These are phyloP conservation scores for Hydnum rufescens DNA, from an alignment of 768 basidiomycete genomes.

Conservation along the genomic window DNA sequence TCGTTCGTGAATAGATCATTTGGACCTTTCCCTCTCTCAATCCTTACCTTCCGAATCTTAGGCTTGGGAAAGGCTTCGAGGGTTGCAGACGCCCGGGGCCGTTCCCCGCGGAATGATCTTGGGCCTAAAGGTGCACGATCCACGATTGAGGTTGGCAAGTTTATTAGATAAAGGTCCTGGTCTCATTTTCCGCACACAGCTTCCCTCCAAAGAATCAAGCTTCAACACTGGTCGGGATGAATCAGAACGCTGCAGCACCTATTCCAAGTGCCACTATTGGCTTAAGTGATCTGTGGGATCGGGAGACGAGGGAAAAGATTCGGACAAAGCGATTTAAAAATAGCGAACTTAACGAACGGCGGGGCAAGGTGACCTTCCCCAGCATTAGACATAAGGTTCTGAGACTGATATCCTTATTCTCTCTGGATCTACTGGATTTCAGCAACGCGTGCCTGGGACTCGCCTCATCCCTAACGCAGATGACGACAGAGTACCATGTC, in stretches of 20 bases:
- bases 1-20: too few species aligned
- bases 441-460: constrained; percentile 68
- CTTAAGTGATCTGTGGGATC: constrained; percentile 15
- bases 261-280: too few species aligned
- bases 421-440: background rate
- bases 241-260: too few species aligned
- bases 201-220: too few species aligned
- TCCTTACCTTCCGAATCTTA: too few species aligned
- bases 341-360: constrained; percentile 68
- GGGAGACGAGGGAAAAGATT: constrained; percentile 32
- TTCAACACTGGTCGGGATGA: too few species aligned
- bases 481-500: constrained; percentile 67
- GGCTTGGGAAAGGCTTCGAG: constrained; percentile 48
- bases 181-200: too few species aligned
- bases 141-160: constrained; percentile 50
- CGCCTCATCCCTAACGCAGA: constrained; percentile 40
- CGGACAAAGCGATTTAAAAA: constrained; percentile 59
- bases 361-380: constrained; percentile 35
- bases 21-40: too few species aligned
- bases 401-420: too few species aligned
- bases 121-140: constrained; percentile 68
- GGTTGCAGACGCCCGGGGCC: constrained; percentile 43
- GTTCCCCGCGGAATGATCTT: constrained; percentile 57
- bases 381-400: constrained; percentile 2
- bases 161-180: too few species aligned